Percentiles rank a stretch among this genome's conserved stretches.
Evolutionary conservation across 2,329 filamentous ascomycete genomes (phyloP).

Genomic region (Pseudogymnoascus pannorum): DNA sequence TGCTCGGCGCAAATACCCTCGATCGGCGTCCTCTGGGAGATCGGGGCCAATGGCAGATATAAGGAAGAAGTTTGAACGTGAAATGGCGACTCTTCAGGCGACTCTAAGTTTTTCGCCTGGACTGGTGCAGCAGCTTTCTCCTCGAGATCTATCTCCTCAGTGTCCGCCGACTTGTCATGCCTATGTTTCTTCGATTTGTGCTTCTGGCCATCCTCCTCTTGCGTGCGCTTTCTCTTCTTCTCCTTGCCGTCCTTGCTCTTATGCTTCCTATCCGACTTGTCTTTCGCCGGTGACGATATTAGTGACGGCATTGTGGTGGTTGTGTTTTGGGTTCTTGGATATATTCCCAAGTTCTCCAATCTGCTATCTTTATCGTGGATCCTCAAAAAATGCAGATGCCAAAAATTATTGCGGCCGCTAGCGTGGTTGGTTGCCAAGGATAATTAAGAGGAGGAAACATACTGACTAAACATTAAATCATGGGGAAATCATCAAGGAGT

Average conservation of each 20-base stretch:
- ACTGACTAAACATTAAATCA: too few species aligned
- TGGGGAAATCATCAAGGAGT: too few species aligned
- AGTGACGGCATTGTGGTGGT: slow-evolving; percentile 13
- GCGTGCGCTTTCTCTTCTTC: slow-evolving; percentile 35
- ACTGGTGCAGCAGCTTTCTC: slow-evolving; percentile 10
- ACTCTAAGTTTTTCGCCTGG: not conserved
- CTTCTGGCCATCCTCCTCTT: slow-evolving; percentile 35
- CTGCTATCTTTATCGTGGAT: slow-evolving; percentile 5
- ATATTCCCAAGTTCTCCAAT: slow-evolving; percentile 1
- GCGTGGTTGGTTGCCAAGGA: slow-evolving; percentile 8
- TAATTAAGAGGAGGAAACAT: too few species aligned
- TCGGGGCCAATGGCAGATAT: slow-evolving; percentile 67
- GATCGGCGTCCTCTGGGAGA: slow-evolving; percentile 61
- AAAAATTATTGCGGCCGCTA: slow-evolving; percentile 20
- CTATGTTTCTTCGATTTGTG: slow-evolving; percentile 39
- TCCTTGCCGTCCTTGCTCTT: slow-evolving; percentile 32
- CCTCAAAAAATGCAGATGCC: slow-evolving; percentile 11
- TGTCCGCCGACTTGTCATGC: slow-evolving; percentile 37
- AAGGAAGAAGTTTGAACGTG: slow-evolving; percentile 73
- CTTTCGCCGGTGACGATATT: slow-evolving; percentile 13
- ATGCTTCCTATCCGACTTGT: slow-evolving; percentile 28
- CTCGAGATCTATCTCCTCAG: slow-evolving; percentile 20
- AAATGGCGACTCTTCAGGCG: slow-evolving; percentile 55
- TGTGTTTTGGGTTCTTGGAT: slow-evolving; percentile 5
- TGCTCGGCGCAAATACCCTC: slow-evolving; percentile 67